Evolutionary conservation across 768 basidiomycete species (phyloP).

Genomic region (Phaeolepiota aurea): DNA sequence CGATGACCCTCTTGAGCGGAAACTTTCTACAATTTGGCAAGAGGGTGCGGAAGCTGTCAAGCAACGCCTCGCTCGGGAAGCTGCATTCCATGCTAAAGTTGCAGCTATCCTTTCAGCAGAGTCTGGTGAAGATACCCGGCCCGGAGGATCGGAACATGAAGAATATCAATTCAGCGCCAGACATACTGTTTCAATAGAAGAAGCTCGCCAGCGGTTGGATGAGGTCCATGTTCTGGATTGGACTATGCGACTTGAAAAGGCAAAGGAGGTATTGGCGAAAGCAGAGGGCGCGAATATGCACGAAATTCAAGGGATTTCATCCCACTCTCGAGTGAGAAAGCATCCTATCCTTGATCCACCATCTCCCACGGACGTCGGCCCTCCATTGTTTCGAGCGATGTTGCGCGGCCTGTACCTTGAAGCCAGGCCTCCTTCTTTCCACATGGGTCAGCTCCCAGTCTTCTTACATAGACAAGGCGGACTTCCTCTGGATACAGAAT

Average conservation of each 20-base stretch:
- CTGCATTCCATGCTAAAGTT: slow-evolving; percentile 75
- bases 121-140: slow-evolving; percentile 15
- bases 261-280: slow-evolving; percentile 34
- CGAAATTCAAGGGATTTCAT: slow-evolving; percentile 29
- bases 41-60: slow-evolving; percentile 66
- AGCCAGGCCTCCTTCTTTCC: slow-evolving; percentile 54
- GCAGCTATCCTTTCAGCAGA: slow-evolving; percentile 48
- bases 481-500: slow-evolving; percentile 61
- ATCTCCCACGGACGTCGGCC: slow-evolving; percentile 20
- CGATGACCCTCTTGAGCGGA: slow-evolving; percentile 80
- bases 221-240: slow-evolving; percentile 69
- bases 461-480: slow-evolving; percentile 68
- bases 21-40: slow-evolving; percentile 65
- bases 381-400: slow-evolving; percentile 67
- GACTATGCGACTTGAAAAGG: slow-evolving; percentile 47
- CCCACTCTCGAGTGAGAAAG: slow-evolving; percentile 15
- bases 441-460: slow-evolving; percentile 40
- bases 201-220: slow-evolving; percentile 64
- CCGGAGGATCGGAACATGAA: slow-evolving; percentile 15
- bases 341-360: slow-evolving; percentile 38
- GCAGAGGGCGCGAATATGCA: slow-evolving; percentile 41
- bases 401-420: slow-evolving; percentile 51
- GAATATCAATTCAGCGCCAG: slow-evolving; percentile 57
- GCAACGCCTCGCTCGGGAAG: slow-evolving; percentile 64
- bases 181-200: slow-evolving; percentile 61